phyloP scores from a whole-genome alignment of 2,329 filamentous ascomycete species.

The Aaosphaeria arxii region DNA sequence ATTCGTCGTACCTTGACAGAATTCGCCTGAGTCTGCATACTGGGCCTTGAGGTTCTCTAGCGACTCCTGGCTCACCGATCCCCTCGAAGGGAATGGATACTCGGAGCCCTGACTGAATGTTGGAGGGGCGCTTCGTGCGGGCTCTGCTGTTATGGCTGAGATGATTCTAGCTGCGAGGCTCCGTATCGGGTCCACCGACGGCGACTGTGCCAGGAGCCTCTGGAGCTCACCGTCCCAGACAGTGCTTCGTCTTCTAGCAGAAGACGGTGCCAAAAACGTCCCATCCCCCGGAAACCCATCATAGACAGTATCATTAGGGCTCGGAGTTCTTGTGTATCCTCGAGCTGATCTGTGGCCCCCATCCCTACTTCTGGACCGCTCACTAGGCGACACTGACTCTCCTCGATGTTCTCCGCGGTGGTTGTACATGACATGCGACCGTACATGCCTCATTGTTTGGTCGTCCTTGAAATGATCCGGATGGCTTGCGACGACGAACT shows the following conservation, averaged over 20 bases:
- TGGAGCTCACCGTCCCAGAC: constrained; percentile 17
- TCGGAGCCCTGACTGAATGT: constrained; percentile 16
- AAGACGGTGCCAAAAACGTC: constrained; percentile 7
- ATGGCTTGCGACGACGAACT: constrained; percentile 33
- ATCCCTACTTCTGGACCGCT: constrained; percentile 13
- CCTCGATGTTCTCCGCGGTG: constrained; percentile 21
- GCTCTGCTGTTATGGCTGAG: constrained; percentile 15
- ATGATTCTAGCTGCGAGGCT: constrained; percentile 23
- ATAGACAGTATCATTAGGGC: constrained; percentile 14
- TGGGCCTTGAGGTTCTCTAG: constrained; percentile 19
- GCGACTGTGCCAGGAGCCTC: constrained; percentile 14
- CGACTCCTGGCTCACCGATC: constrained; percentile 7
- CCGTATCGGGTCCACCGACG: constrained; percentile 15
- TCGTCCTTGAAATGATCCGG: constrained; percentile 31
- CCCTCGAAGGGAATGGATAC: constrained; percentile 18
- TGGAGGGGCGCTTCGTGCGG: constrained; percentile 20
- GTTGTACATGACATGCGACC: constrained; percentile 38
- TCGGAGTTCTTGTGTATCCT: constrained; percentile 17
- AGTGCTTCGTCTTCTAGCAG: constrained; percentile 8
- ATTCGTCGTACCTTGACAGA: constrained; percentile 16
- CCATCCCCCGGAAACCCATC: constrained; percentile 11
- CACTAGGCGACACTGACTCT: constrained; percentile 10
- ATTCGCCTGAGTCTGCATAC: constrained; percentile 18
- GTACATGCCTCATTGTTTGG: constrained; percentile 30
- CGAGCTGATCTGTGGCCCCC: constrained; percentile 7